phyloP scores from a whole-genome alignment of 192 early-diverging fungal genomes.

The Podila verticillata region DNA sequence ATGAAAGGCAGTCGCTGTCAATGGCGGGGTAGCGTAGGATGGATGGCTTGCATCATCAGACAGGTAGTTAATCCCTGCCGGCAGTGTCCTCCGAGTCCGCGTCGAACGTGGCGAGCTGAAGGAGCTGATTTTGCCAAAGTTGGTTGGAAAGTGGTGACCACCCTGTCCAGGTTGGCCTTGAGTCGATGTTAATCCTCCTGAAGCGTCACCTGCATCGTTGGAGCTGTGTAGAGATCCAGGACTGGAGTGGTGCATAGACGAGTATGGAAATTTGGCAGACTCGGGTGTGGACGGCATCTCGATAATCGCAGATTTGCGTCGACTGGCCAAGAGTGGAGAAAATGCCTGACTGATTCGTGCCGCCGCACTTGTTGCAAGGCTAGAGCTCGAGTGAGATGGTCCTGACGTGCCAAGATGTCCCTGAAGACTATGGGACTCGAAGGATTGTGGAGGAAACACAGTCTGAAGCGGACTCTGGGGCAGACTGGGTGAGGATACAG shows the following conservation, averaged over 20 bases:
- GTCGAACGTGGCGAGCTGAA: slow-evolving; percentile 42
- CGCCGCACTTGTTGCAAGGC: slow-evolving; percentile 25
- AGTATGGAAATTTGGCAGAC: slow-evolving; percentile 21
- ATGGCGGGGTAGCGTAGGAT: slow-evolving; percentile 29
- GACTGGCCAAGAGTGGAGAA: slow-evolving; percentile 34
- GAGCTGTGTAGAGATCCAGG: slow-evolving; percentile 16
- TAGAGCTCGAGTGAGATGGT: slow-evolving; percentile 9
- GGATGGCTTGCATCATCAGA: slow-evolving; percentile 27
- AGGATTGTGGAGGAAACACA: background rate
- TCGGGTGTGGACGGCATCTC: slow-evolving; percentile 46
- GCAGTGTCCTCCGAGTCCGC: slow-evolving; percentile 33
- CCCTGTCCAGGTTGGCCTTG: background rate
- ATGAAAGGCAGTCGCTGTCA: slow-evolving; percentile 41
- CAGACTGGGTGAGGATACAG: background rate
- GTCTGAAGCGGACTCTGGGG: slow-evolving; percentile 1
- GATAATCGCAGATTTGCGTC: slow-evolving; percentile 35
- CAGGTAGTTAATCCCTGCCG: slow-evolving; percentile 27
- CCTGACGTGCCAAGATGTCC: too few species aligned
- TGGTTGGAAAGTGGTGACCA: slow-evolving; percentile 19
- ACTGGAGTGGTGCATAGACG: slow-evolving; percentile 14
- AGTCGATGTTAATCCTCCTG: slow-evolving; percentile 9
- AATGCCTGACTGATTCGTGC: slow-evolving; percentile 41
- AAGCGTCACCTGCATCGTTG: background rate
- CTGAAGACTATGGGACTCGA: background rate
- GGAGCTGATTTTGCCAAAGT: slow-evolving; percentile 40